Base-by-base conservation (phyloP, 108 stramenopile genomes). In the Chaetoceros tenuissimus region DNA sequence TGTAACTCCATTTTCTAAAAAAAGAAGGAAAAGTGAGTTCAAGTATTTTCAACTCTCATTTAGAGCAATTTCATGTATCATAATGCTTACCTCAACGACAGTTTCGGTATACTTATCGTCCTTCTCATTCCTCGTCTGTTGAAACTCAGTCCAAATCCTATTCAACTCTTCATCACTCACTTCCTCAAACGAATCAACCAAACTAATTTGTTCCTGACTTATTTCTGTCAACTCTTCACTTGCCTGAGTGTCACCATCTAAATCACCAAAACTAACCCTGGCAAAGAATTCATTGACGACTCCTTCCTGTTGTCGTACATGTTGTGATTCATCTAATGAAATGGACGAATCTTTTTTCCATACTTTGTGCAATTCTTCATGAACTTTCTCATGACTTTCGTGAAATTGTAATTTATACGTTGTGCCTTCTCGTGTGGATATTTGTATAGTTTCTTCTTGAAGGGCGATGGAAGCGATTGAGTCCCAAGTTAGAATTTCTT, bases 1-100 rank as follows among this genome's bases (percentile, higher is more conserved):
- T 63, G 54, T 26, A 75, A 49, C 29, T 57, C 59, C 2, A 43
- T 53, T 21, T 72, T 49, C 18, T 66, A 10, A 5, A 13, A 40
- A 13, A 10, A 40, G 34, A 13, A n/a, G n/a, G n/a, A n/a, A n/a
- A n/a, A n/a, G n/a, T n/a, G n/a, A n/a, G n/a, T n/a, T n/a, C n/a
- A n/a, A n/a, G n/a, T n/a, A n/a, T n/a, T n/a, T n/a, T n/a, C n/a
- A n/a, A n/a, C n/a, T n/a, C n/a, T 40, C 34, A 40, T 10, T 40
- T 10, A 40, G 8, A 40, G 13, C 34, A 40, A 40, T 5, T 40
- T 5, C 13, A 40, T 10, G 8, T 10, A 40, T 10, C 8, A 40
- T 40, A 40, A 40, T 40, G 34, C 34, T 40, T 40, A 40, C 34
- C 5, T 10, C 5, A 10, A 13, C 13, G 34, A 40, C 34, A 10